These are phyloP conservation scores for Euphorbia celastroides DNA, from an alignment of 441 rosid species.

Conservation along the genomic window DNA sequence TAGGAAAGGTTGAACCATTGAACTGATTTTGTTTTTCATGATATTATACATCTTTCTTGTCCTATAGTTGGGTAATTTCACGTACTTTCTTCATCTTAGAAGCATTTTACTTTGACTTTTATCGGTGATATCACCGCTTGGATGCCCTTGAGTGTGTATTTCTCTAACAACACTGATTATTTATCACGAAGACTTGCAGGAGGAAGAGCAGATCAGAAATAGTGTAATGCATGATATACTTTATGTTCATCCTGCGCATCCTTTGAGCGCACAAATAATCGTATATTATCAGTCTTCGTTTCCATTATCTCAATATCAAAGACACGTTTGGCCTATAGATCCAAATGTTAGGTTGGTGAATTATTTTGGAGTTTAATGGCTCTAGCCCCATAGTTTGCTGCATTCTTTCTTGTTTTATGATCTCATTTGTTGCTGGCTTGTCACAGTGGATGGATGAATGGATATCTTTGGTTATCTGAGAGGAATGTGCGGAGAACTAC, in stretches of 20 bases:
- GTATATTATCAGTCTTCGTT: slow-evolving; percentile 29
- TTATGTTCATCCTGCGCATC: slow-evolving; percentile 59
- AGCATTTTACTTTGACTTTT: background rate
- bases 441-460: slow-evolving; percentile 90
- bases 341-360: slow-evolving; percentile 54
- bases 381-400: background rate
- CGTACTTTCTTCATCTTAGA: background rate
- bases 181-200: slow-evolving; percentile 35
- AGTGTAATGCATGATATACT: slow-evolving; percentile 79
- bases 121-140: background rate
- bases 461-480: slow-evolving; percentile 59
- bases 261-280: slow-evolving; percentile 47
- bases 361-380: slow-evolving; percentile 10
- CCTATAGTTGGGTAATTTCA: background rate
- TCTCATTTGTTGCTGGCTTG: slow-evolving; percentile 15
- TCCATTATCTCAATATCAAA: slow-evolving; percentile 34
- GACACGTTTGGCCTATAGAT: slow-evolving; percentile 42
- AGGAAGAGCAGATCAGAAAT: slow-evolving; percentile 71
- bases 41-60: background rate
- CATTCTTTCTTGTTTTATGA: slow-evolving; percentile 18
- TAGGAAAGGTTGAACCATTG: background rate
- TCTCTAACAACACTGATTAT: slow-evolving; percentile 13
- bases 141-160: background rate
- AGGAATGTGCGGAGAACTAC: slow-evolving; percentile 43
- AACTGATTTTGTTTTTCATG: background rate